These are phyloP conservation scores for Xylariaceae sp. DNA, from an alignment of 2,329 filamentous ascomycete species.

Conservation along the genomic window DNA sequence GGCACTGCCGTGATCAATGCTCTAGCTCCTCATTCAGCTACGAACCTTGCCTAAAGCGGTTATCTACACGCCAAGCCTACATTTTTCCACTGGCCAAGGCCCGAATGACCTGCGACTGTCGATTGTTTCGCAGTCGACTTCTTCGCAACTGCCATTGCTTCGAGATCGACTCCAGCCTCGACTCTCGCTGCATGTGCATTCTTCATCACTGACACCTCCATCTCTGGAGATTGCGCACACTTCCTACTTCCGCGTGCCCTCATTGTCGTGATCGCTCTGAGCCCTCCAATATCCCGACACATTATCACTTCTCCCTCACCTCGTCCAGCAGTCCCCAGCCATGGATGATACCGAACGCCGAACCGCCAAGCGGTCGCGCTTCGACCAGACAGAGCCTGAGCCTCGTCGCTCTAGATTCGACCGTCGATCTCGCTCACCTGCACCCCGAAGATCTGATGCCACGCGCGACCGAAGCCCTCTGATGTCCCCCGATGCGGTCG, in stretches of 20 bases:
- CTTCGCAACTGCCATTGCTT: constrained; percentile 6
- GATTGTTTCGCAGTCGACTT: constrained; percentile 9
- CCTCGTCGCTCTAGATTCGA: constrained; percentile 80
- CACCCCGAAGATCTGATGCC: constrained; percentile 61
- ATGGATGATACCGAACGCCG: constrained; percentile 79
- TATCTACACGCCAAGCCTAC: constrained; percentile 9
- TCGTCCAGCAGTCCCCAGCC: constrained; percentile 3
- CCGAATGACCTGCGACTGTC: constrained; percentile 14
- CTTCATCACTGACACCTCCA: neutral
- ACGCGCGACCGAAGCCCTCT: constrained; percentile 79
- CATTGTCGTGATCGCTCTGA: too few relatives aligned
- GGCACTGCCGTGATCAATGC: constrained; percentile 1
- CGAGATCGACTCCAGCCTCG: constrained; percentile 9
- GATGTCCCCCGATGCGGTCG: constrained; percentile 31
- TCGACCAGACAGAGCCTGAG: constrained; percentile 86
- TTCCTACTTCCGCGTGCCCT: neutral
- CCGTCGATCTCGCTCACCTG: constrained; percentile 82
- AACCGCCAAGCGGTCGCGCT: constrained; percentile 78
- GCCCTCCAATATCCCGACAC: too few relatives aligned
- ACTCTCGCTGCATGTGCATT: neutral
- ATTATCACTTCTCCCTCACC: too few relatives aligned
- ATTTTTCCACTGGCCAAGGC: constrained; percentile 13
- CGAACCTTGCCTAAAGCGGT: neutral
- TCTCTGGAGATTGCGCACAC: neutral
- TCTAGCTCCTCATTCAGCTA: constrained; percentile 2